Conservation (phyloP, 345 rosid species). For the Hibiscus trionum region DNA sequence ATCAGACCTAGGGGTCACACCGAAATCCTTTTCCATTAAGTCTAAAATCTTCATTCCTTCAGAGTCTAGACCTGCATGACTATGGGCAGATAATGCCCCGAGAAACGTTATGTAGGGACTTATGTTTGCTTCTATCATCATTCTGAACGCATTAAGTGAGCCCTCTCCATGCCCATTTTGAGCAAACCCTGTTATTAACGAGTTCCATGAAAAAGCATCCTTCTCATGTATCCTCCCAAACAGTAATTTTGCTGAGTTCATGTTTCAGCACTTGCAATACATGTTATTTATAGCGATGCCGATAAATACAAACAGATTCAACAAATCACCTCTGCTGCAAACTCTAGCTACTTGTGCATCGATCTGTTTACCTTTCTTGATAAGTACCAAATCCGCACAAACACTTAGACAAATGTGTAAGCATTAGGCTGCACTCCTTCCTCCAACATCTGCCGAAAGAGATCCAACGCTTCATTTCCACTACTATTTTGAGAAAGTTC, state of each 20-base stretch:
- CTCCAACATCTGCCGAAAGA: constrained; percentile 32
- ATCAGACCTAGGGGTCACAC: constrained; percentile 19
- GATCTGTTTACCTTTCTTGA: constrained; percentile 37
- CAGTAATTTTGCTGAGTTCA: constrained; percentile 26
- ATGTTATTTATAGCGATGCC: constrained; percentile 27
- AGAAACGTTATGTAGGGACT: constrained; percentile 36
- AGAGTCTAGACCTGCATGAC: constrained; percentile 29
- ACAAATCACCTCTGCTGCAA: constrained; percentile 4
- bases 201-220: constrained; percentile 45
- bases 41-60: constrained; percentile 31
- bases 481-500: constrained; percentile 28
- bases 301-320: constrained; percentile 22
- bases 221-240: constrained; percentile 26
- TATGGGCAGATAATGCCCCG: constrained; percentile 31
- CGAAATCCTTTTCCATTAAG: constrained; percentile 27
- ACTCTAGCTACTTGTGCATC: constrained; percentile 28
- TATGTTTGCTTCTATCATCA: constrained; percentile 23
- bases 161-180: constrained; percentile 35
- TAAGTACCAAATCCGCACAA: constrained; percentile 35
- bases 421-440: constrained; percentile 29
- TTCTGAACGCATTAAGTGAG: constrained; percentile 18
- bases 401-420: constrained; percentile 35
- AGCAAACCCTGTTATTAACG: constrained; percentile 33
- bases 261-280: constrained; percentile 42
- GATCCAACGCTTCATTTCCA: constrained; percentile 26